Percentiles rank a stretch among this genome's conserved stretches.
Evolutionary conservation across 1,139 yeast species (phyloP).

Genomic region (Geotrichum klebahnii): DNA sequence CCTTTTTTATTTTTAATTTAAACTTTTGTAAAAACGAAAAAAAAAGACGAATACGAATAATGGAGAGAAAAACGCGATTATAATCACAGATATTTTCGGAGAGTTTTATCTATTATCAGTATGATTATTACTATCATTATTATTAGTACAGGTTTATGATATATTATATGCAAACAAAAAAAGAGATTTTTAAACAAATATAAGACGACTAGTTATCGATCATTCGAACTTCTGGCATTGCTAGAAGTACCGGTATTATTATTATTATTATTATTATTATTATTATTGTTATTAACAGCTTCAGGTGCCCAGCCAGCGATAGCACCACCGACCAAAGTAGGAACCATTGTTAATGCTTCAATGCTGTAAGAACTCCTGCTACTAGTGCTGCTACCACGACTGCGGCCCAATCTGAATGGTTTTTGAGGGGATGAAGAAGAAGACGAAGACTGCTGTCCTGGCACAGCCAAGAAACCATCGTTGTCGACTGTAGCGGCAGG

Average conservation of each 20-base stretch:
- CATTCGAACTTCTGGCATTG: neutral
- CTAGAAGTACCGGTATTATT: neutral
- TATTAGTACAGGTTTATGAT: too few relatives aligned
- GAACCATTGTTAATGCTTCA: slow-evolving; percentile 51
- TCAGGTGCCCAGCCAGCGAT: slow-evolving; percentile 46
- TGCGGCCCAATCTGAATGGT: slow-evolving; percentile 9
- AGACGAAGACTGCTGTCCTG: slow-evolving; percentile 17
- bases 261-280: neutral
- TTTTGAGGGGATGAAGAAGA: neutral
- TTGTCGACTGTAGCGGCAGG: slow-evolving; percentile 19
- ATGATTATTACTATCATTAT: too few relatives aligned
- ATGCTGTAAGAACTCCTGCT: slow-evolving; percentile 26
- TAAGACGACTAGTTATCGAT: neutral
- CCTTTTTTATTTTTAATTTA: too few relatives aligned
- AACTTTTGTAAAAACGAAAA: too few relatives aligned
- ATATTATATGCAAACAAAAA: too few relatives aligned
- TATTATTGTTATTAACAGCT: neutral
- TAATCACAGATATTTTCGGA: too few relatives aligned
- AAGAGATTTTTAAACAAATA: too few relatives aligned
- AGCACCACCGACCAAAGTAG: slow-evolving; percentile 53
- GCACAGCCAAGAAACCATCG: slow-evolving; percentile 31
- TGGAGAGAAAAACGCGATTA: too few relatives aligned
- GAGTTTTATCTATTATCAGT: too few relatives aligned
- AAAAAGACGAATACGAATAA: too few relatives aligned
- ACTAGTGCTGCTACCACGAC: slow-evolving; percentile 27